Base-by-base conservation (phyloP, 1,284 basidiomycete genomes). In the Amylostereum areolatum region DNA sequence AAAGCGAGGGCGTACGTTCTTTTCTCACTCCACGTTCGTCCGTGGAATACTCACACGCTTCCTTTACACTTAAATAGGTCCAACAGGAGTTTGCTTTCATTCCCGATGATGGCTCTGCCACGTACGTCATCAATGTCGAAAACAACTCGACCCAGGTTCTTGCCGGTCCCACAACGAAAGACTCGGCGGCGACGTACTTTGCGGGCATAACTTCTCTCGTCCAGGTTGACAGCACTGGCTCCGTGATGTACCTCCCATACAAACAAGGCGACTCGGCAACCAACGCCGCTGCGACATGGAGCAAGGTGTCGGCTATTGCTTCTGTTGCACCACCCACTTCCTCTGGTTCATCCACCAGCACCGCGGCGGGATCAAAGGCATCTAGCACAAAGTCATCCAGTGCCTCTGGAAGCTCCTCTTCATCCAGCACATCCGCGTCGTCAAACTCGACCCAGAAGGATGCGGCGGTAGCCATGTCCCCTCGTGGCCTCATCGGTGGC, bases 51-150 rank as follows among this genome's bases (percentile, higher is more conserved):
- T n/a, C 28, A 30, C 37, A 35, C 32, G 28, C 28, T 18, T 24
- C 43, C 4, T 49, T 44, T 40, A 47, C 30, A 41, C 12, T 40
- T 24, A 31, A 46, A 8, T 49, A 83, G 74, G 82, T 87, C n/a
- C 89, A 91, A 59, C 75, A 85, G 59, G 82, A 89, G 63, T 89
- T 92, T 64, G 87, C 86, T 2, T 95, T 84, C 68, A 77, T 95
- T 50, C 92, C 92, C 34, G 78, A 87, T 64, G 89, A 92, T 60
- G 83, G 82, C 48, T 87, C 85, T 8, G 73, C 75, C 30, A 85
- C 88, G 18, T 94, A 88, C 63, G 77, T 95, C 46, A 74, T 92
- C 62, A 85, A 90, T 59, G 86, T 89, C 45, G 75, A 81, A 78
- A 81, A 75, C 60, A 95, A 94, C 73, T 78, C 81, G 24, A 94